These are phyloP conservation scores for Chenopodium berlandieri DNA, from an alignment of 148 eudicot genomes.

Conservation along the genomic window DNA sequence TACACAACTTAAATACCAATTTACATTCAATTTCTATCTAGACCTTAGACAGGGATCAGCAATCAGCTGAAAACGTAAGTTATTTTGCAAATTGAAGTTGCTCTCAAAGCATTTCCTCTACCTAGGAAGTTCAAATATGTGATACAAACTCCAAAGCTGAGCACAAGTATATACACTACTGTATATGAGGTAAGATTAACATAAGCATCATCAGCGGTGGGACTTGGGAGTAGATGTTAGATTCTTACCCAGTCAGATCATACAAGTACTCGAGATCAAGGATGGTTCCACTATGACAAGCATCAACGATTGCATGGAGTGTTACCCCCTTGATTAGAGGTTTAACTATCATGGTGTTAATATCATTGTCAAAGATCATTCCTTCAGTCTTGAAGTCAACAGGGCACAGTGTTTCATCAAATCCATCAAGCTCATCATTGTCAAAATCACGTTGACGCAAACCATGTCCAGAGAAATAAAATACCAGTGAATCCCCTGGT, in stretches of 20 bases:
- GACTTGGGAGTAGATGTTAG: background rate
- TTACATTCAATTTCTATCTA: background rate
- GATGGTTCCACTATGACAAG: slow-evolving; percentile 79
- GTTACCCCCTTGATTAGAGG: slow-evolving; percentile 60
- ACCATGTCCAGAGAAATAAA: slow-evolving; percentile 83
- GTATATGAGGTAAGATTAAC: background rate
- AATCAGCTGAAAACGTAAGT: background rate
- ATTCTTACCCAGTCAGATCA: slow-evolving; percentile 36
- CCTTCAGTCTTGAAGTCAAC: slow-evolving; percentile 63
- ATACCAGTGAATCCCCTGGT: slow-evolving; percentile 75
- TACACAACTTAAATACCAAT: background rate
- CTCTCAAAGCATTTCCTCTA: background rate
- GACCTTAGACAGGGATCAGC: background rate
- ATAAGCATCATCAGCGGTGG: background rate
- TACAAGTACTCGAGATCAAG: slow-evolving; percentile 58
- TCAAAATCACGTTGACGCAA: slow-evolving; percentile 46
- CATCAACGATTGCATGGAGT: slow-evolving; percentile 78
- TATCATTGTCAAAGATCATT: slow-evolving; percentile 61
- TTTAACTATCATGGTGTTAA: slow-evolving; percentile 61
- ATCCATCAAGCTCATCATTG: slow-evolving; percentile 63
- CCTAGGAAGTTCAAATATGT: background rate
- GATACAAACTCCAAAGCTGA: background rate
- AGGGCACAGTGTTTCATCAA: slow-evolving; percentile 71
- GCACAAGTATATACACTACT: background rate
- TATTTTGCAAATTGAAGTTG: background rate